Base-by-base conservation (phyloP, 23 red algal species). In the Chondrus crispus region DNA sequence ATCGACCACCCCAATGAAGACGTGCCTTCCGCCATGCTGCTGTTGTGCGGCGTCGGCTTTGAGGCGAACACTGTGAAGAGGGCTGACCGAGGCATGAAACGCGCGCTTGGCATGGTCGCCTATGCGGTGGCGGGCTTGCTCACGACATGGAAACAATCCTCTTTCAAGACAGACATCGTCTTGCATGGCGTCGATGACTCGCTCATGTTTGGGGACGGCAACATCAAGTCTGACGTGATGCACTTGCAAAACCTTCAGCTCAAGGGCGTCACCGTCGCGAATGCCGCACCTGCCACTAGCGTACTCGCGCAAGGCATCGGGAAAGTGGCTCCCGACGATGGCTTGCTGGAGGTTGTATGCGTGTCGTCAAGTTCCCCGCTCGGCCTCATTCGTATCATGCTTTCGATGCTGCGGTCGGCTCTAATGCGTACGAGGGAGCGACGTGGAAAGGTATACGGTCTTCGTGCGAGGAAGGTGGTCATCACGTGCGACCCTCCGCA, bases 261-360 rank as follows among this genome's bases (percentile, higher is more conserved):
- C 43, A 75, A 44, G 52, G 93, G 84, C 12, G 72, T 90, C 20
- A 95, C 93, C 10, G 68, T 95, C 3, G 76, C 85, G 19, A 95
- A 95, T 69, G 75, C 79, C 3, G 93, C 93, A 38, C 93, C 85
- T 26, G 44, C 85, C 1, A 85, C 93, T 3, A 72, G 70, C 19
- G 93, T 90, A 24, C 45, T 95, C 46, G 84, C 93, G 35, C 85
- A 88, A 11, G 93, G 93, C 44, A 45, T 95, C 12, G 93, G 93
- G 46, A 14, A 49, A 7, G 49, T 90, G 14, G 32, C 29, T 32
- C 93, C 85, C 24, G 85, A 95, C 43, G 93, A 90, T 71, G 93
- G 77, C 16, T 46, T 82, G 33, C 19, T 95, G 38, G 93, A 95
- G 47, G 74, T 84, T 19, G 85, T 95, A 29, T 88, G 83, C 63